Percentiles rank a stretch among this genome's conserved stretches.
Conservation (phyloP, 306 rosid species). For the Lablab purpureus region DNA sequence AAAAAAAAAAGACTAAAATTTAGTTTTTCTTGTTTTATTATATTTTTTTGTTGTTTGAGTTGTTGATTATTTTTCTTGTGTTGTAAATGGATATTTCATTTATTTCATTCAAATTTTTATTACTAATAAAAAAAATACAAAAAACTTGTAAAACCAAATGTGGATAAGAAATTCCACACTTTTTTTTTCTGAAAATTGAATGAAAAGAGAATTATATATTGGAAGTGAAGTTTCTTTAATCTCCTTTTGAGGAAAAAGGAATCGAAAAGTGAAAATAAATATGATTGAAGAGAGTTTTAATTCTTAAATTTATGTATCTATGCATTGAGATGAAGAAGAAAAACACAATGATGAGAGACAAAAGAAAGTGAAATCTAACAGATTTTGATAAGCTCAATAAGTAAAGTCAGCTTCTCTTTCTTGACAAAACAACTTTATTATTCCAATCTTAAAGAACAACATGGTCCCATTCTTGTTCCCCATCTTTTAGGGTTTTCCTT, state of each 20-base stretch:
- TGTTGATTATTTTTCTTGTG: too few species aligned
- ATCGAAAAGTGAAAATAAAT: slow-evolving; percentile 24
- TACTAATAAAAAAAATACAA: too few species aligned
- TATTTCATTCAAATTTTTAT: too few species aligned
- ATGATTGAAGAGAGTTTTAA: not conserved
- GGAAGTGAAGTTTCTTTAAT: not conserved
- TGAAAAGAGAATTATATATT: not conserved
- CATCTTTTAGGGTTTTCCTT: not conserved
- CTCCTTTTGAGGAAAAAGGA: slow-evolving; percentile 15
- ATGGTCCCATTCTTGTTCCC: slow-evolving; percentile 30
- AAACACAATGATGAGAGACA: slow-evolving; percentile 37
- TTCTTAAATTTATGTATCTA: not conserved
- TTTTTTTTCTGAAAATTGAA: not conserved
- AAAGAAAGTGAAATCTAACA: slow-evolving; percentile 36
- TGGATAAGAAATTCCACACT: too few species aligned
- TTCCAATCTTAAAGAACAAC: not conserved
- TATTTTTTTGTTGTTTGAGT: too few species aligned
- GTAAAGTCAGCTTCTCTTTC: slow-evolving; percentile 35
- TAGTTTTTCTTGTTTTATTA: too few species aligned
- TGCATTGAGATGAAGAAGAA: slow-evolving; percentile 19
- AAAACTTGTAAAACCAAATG: too few species aligned
- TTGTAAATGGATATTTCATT: too few species aligned
- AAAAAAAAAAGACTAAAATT: too few species aligned
- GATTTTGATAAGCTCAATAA: slow-evolving; percentile 32
- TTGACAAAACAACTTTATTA: slow-evolving; percentile 35